phyloP scores from a whole-genome alignment of 164 flowering plant species.

The Cinnamomum chago region DNA sequence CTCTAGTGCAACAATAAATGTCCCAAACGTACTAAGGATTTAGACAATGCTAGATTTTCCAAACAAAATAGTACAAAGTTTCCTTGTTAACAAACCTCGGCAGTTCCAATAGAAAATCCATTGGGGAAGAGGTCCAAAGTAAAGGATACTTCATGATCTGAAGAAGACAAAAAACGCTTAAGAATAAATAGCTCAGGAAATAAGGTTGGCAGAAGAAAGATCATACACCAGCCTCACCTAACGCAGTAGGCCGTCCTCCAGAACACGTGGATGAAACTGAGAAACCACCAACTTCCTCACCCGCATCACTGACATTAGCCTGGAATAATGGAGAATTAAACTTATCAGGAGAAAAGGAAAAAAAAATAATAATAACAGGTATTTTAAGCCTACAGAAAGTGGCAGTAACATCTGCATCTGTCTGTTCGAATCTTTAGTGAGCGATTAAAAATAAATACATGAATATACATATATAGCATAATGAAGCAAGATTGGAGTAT shows the following conservation, averaged over 20 bases:
- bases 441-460: not conserved
- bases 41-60: not conserved
- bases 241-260: conserved; percentile 21
- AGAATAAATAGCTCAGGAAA: not conserved
- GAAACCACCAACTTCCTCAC: conserved; percentile 28
- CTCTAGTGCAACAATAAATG: too few species aligned
- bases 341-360: conserved; percentile 2
- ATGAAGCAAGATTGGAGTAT: too few species aligned
- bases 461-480: not conserved
- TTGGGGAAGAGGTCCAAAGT: conserved; percentile 74
- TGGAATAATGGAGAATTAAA: conserved; percentile 9
- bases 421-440: not conserved
- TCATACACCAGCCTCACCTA: conserved; percentile 15
- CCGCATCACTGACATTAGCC: conserved; percentile 26
- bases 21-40: not conserved
- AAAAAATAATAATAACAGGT: not conserved
- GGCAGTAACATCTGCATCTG: not conserved
- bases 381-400: not conserved
- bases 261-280: conserved; percentile 33
- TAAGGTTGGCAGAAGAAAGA: not conserved
- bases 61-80: not conserved
- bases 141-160: conserved; percentile 82
- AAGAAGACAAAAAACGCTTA: not conserved
- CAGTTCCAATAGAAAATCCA: conserved; percentile 76
- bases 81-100: conserved; percentile 60